Evolutionary conservation across 805 yeast genomes (phyloP), one percentile per base, ranked within the genome.

Genomic region (Debaryomyces maramus): DNA sequence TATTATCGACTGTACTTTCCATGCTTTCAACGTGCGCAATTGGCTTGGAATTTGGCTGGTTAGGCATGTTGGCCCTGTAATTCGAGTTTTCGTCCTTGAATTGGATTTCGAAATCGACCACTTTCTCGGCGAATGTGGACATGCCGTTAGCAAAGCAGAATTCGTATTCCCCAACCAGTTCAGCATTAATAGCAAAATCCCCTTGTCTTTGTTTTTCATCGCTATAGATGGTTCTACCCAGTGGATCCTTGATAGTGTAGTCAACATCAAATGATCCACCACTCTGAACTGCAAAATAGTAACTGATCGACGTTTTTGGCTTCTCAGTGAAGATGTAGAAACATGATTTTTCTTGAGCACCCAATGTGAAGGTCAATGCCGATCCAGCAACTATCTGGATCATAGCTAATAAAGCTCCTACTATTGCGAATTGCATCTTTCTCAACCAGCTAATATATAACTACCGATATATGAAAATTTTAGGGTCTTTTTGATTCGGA

Each of bases 211-310:
- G 80, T 50, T 81, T 80, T 34, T 69, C 67, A 39, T 83, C 84
- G 23, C 66, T 54, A 38, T 76, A 74, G 31, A 85, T 61, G 16
- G 73, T 58, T 33, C 69, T 72, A 22, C 80, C 80, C 38, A 67
- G 65, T 10, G 93, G 93, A 28, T 75, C 75, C 48, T 66, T 70
- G 40, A 82, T 68, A 27, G 72, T 62, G 63, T 87, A 87, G 58
- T 86, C 93, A 39, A 84, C 82, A 58, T 87, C 95, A 55, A 83
- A 85, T 27, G 84, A 67, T 14, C 93, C 88, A 40, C 90, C 93
- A 23, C 83, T 67, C 65, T 84, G 85, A 49, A 88, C 96, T 11
- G 95, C 88, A 71, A 86, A 88, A 59, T 85, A 83, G 60, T 80
- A 88, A 28, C 84, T 83, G 41, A 88, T 72, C 44, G 74, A 78